Percentiles rank a stretch among this genome's conserved stretches.
Conservation (phyloP, 768 basidiomycete species). For the Suillus paluster region DNA sequence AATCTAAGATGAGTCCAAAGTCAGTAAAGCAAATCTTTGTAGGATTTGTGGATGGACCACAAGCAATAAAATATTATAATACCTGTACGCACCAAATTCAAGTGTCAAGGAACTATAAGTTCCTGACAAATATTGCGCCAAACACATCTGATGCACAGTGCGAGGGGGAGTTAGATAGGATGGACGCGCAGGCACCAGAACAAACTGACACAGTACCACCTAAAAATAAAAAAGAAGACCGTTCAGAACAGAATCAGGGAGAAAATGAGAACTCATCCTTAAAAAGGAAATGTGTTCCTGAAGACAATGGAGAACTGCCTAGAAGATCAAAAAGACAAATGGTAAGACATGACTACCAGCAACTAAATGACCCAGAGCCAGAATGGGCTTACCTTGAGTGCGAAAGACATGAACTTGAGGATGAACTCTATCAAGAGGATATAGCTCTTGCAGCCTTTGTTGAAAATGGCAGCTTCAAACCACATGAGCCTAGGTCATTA, state of each 20-base stretch:
- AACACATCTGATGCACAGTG: not conserved
- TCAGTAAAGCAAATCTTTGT: constrained; percentile 24
- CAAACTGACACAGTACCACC: not conserved
- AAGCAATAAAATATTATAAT: constrained; percentile 19
- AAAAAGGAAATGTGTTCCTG: not conserved
- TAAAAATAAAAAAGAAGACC: not conserved
- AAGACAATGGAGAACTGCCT: not conserved
- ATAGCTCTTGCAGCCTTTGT: not conserved
- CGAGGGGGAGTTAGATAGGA: not conserved
- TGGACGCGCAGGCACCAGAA: not conserved
- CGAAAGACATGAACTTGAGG: not conserved
- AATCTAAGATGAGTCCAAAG: constrained; percentile 20
- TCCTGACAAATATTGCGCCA: not conserved
- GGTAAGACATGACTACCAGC: too few species aligned
- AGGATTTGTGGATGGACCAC: constrained; percentile 13
- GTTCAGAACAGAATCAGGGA: constrained; percentile 1
- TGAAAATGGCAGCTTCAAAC: not conserved
- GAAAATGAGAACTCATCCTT: not conserved
- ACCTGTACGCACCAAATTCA: not conserved
- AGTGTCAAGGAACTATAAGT: not conserved
- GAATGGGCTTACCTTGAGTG: not conserved
- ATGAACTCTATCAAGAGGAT: not conserved
- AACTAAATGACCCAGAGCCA: not conserved
- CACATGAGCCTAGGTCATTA: not conserved
- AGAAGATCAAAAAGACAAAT: not conserved